Conservation (phyloP, 768 basidiomycete species). For the Mycena metata region DNA sequence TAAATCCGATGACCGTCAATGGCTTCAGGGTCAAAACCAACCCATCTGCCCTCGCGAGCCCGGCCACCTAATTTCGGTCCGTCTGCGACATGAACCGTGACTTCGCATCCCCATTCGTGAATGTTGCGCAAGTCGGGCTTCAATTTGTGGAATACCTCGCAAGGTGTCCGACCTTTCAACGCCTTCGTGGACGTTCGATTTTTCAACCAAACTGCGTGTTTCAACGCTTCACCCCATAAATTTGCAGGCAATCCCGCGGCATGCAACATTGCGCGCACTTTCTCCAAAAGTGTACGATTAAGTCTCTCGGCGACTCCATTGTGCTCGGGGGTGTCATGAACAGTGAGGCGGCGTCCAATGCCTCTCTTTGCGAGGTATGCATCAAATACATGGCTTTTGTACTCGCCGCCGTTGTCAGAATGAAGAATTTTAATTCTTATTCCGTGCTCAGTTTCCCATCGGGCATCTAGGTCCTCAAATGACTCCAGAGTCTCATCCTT, state of each 20-base stretch:
- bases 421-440: conserved; percentile 44
- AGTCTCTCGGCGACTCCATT: conserved; percentile 55
- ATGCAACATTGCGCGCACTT: conserved; percentile 52
- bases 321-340: conserved; percentile 47
- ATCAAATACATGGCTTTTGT: conserved; percentile 39
- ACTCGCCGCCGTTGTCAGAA: conserved; percentile 49
- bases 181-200: conserved; percentile 49
- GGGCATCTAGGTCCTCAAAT: conserved; percentile 43
- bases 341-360: conserved; percentile 37
- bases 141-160: conserved; percentile 42
- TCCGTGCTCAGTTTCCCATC: conserved; percentile 40
- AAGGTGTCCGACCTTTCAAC: conserved; percentile 46
- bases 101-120: conserved; percentile 51
- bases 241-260: conserved; percentile 47
- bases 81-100: too few relatives aligned
- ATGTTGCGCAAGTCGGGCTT: conserved; percentile 49
- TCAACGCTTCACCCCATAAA: conserved; percentile 57
- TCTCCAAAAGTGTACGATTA: conserved; percentile 49
- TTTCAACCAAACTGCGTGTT: conserved; percentile 53
- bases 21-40: too few relatives aligned
- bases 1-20: too few relatives aligned
- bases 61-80: neutral
- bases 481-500: conserved; percentile 46
- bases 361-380: conserved; percentile 38
- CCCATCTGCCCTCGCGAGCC: too few relatives aligned